A percentile compares a stretch with the other conserved stretches of the same genome.
phyloP scores from a whole-genome alignment of 176 grass and related monocot genomes.

The Carex parvula region DNA sequence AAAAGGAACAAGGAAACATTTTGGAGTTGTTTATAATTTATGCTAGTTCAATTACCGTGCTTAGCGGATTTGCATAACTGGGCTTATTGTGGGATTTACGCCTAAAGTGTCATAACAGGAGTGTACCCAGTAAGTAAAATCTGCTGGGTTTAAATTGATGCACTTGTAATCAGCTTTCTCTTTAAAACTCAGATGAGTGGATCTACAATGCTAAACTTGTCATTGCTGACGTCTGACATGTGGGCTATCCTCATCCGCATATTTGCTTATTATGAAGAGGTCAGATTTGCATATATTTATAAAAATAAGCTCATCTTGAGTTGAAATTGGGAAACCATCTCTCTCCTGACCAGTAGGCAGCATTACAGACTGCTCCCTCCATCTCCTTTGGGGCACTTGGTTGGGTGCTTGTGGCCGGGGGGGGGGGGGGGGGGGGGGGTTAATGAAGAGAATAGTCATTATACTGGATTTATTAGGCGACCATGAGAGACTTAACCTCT shows the following conservation, averaged over 20 bases:
- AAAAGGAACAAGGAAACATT: not conserved
- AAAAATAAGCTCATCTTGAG: not conserved
- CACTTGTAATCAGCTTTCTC: slow-evolving; percentile 3
- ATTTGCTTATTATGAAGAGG: slow-evolving; percentile 60
- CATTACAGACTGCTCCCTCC: not conserved
- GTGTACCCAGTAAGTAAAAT: not conserved
- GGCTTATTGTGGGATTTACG: not conserved
- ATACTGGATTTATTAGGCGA: no score
- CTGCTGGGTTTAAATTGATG: not conserved
- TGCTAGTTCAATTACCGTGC: not conserved
- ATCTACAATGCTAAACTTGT: slow-evolving; percentile 73
- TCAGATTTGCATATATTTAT: slow-evolving; percentile 10
- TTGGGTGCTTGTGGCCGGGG: no score
- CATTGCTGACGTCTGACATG: slow-evolving; percentile 60
- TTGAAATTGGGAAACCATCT: not conserved
- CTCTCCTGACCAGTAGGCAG: not conserved
- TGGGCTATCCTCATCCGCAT: slow-evolving; percentile 67
- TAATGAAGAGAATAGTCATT: no score
- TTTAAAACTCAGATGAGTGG: slow-evolving; percentile 49
- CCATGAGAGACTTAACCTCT: not conserved
- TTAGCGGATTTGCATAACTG: not conserved
- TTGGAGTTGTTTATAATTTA: not conserved
- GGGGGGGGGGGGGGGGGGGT: not conserved
- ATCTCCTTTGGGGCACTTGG: not conserved
- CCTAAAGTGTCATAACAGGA: not conserved